Conservation (phyloP, 164 flowering plant species). For the Hamamelis virginiana region DNA sequence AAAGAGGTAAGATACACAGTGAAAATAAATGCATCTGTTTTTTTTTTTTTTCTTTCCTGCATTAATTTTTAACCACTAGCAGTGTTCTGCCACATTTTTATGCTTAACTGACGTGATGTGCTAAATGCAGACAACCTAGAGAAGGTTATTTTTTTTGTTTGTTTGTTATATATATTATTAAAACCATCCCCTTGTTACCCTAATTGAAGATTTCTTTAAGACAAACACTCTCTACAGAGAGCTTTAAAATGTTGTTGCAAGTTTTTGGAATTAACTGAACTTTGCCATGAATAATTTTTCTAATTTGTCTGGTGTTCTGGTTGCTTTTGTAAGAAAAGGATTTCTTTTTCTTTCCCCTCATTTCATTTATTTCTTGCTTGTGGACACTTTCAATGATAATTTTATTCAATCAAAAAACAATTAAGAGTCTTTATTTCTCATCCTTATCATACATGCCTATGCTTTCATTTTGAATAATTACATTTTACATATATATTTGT, state of each 20-base stretch:
- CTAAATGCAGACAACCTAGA: too few relatives aligned
- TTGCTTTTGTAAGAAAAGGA: background rate
- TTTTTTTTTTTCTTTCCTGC: background rate
- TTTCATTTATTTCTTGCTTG: background rate
- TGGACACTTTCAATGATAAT: background rate
- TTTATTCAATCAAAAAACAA: background rate
- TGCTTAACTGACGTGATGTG: background rate
- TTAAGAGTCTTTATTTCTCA: background rate
- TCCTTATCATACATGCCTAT: background rate
- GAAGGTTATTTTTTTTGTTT: too few relatives aligned
- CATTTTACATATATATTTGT: background rate
- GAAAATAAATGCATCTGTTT: background rate
- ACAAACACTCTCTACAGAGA: too few relatives aligned
- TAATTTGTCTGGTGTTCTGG: background rate
- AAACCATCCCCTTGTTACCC: too few relatives aligned
- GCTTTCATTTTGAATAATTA: background rate
- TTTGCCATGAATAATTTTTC: background rate
- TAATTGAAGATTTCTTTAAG: too few relatives aligned
- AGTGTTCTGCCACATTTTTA: background rate
- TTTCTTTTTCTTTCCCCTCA: background rate
- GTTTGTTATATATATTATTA: too few relatives aligned
- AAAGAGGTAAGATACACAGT: slow-evolving; percentile 49
- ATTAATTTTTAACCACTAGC: background rate
- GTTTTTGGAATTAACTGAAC: background rate
- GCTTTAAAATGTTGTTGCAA: background rate